These are phyloP conservation scores for Lodderomyces elongisporus DNA, from an alignment of 1,139 yeast species.

Conservation along the genomic window DNA sequence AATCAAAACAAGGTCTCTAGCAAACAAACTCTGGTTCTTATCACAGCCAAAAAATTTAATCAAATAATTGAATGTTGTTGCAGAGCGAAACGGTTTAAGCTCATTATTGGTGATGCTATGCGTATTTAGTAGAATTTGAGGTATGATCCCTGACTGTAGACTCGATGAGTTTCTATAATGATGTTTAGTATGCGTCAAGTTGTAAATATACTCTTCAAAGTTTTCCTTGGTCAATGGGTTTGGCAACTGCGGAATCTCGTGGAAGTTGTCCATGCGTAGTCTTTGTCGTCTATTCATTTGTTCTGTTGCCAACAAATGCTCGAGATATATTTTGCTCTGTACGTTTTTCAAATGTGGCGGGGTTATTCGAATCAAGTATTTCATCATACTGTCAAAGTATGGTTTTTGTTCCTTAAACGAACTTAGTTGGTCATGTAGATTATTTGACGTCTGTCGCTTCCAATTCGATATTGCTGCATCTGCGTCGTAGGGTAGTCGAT, in stretches of 20 bases:
- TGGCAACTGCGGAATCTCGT: conserved; percentile 35
- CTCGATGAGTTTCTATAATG: conserved; percentile 36
- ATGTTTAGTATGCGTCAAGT: conserved; percentile 31
- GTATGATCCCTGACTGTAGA: conserved; percentile 32
- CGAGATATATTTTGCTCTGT: conserved; percentile 7
- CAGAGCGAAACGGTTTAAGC: conserved; percentile 29
- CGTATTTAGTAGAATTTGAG: conserved; percentile 36
- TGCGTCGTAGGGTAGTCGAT: no score
- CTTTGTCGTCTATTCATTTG: conserved; percentile 11
- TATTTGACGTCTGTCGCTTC: no score
- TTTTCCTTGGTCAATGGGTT: conserved; percentile 21
- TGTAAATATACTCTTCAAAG: conserved; percentile 36
- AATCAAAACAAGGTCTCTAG: conserved; percentile 36
- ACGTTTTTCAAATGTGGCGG: conserved; percentile 24
- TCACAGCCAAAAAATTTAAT: conserved; percentile 40
- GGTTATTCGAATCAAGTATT: conserved; percentile 27
- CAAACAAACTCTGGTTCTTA: conserved; percentile 41
- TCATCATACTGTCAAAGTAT: conserved; percentile 29
- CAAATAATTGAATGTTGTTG: conserved; percentile 36
- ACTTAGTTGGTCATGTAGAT: no score
- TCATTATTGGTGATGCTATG: conserved; percentile 31
- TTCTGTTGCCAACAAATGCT: conserved; percentile 5
- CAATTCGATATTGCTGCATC: no score
- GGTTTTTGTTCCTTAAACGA: conserved; percentile 24
- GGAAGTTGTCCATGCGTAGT: conserved; percentile 4